phyloP scores from a whole-genome alignment of 768 basidiomycete species.

The Russula lepida region DNA sequence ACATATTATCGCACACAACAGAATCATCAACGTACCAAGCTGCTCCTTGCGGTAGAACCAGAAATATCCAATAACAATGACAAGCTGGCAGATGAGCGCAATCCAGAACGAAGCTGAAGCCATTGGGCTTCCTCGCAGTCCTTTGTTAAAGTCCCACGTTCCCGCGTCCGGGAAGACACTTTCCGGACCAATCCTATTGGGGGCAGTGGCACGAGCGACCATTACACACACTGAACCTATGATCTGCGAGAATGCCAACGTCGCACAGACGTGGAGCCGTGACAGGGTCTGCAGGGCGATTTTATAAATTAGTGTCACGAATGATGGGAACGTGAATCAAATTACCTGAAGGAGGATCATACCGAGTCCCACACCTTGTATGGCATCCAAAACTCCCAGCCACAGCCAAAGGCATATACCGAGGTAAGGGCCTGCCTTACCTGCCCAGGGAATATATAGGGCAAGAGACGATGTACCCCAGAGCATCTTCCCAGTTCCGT shows the following conservation, averaged over 20 bases:
- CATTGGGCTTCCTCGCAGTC: conserved; percentile 71
- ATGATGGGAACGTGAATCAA: background rate
- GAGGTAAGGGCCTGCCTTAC: conserved; percentile 75
- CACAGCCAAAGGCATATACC: conserved; percentile 89
- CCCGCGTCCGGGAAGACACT: conserved; percentile 89
- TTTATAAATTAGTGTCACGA: background rate
- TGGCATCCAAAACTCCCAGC: conserved; percentile 89
- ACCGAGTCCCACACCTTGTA: conserved; percentile 90
- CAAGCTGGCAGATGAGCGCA: conserved; percentile 65
- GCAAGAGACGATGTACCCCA: conserved; percentile 95
- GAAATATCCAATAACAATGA: conserved; percentile 89
- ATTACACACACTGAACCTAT: conserved; percentile 88
- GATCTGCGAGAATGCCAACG: conserved; percentile 82
- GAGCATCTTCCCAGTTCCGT: conserved; percentile 47
- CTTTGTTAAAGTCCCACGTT: conserved; percentile 79
- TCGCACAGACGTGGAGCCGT: conserved; percentile 89
- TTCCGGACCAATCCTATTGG: conserved; percentile 80
- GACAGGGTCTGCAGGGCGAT: conserved; percentile 57
- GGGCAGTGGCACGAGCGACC: conserved; percentile 85
- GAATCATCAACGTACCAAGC: conserved; percentile 44
- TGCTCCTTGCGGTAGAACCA: conserved; percentile 98
- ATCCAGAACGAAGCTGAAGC: conserved; percentile 84
- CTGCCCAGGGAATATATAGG: conserved; percentile 91
- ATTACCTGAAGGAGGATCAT: conserved; percentile 73
- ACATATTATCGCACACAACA: background rate